Percentiles rank a stretch among this genome's conserved stretches.
Evolutionary conservation across 345 rosid genomes (phyloP).

Genomic region (Reutealis trisperma): DNA sequence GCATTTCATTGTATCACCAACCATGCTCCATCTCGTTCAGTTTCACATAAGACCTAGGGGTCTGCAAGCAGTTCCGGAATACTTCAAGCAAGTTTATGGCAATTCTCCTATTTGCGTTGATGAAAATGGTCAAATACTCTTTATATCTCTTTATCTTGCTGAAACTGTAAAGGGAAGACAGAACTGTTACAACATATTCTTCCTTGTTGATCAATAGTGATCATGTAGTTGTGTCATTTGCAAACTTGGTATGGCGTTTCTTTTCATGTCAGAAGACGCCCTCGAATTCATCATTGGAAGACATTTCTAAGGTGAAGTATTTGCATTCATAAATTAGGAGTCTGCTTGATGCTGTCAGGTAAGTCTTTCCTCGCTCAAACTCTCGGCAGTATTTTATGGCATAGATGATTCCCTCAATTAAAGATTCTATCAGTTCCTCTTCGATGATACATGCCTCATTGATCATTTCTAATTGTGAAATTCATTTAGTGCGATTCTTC

Average conservation of each 20-base stretch:
- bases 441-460: too few species aligned
- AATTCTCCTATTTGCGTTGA: conserved; percentile 45
- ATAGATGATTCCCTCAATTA: too few species aligned
- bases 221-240: background rate
- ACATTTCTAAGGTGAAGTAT: conserved; percentile 44
- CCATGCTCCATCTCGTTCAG: conserved; percentile 22
- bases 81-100: conserved; percentile 39
- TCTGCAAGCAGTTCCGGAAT: conserved; percentile 34
- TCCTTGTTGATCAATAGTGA: background rate
- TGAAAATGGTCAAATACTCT: conserved; percentile 41
- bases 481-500: background rate
- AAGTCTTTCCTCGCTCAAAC: background rate
- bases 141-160: background rate
- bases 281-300: conserved; percentile 45
- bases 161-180: background rate
- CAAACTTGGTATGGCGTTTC: background rate
- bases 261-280: conserved; percentile 44
- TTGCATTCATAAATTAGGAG: conserved; percentile 46
- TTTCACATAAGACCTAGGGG: conserved; percentile 34
- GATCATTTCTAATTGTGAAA: too few species aligned
- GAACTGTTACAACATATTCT: background rate
- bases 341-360: conserved; percentile 54
- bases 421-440: too few species aligned
- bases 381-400: too few species aligned
- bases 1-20: background rate